A percentile compares a stretch with the other conserved stretches of the same genome.
Evolutionary conservation across 768 basidiomycete genomes (phyloP).

Genomic region (Mycena olivaceomarginata): DNA sequence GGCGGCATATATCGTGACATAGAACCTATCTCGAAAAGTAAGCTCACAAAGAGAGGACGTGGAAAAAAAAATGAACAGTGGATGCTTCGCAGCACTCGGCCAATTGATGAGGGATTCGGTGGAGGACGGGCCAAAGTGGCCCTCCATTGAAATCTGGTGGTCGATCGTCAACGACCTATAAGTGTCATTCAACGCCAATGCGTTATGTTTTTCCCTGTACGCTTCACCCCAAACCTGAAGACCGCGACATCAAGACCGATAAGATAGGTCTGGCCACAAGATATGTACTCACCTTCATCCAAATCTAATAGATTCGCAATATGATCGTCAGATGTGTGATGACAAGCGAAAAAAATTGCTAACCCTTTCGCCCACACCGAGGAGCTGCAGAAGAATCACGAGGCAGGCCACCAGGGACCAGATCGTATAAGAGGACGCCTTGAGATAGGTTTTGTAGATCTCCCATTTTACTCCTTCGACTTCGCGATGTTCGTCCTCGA

Average conservation of each 20-base stretch:
- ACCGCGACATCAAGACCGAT: neutral
- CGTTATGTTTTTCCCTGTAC: conserved; percentile 32
- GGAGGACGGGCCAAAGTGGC: conserved; percentile 46
- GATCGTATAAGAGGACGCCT: conserved; percentile 85
- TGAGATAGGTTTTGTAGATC: conserved; percentile 80
- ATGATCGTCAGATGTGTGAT: neutral
- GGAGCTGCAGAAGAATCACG: conserved; percentile 65
- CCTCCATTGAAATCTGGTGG: conserved; percentile 39
- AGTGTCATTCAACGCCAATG: conserved; percentile 12
- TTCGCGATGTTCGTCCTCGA: conserved; percentile 90
- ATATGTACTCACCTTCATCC: conserved; percentile 72
- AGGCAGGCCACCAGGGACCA: conserved; percentile 74
- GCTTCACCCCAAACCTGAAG: conserved; percentile 43
- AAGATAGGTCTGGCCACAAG: neutral
- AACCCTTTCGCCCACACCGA: conserved; percentile 56
- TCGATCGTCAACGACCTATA: conserved; percentile 29
- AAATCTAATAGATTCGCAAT: conserved; percentile 58
- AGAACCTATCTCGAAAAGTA: conserved; percentile 57
- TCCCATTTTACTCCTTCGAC: conserved; percentile 86
- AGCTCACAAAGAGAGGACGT: neutral
- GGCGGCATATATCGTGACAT: conserved; percentile 76
- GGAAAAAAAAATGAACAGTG: conserved; percentile 60
- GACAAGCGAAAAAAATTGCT: neutral
- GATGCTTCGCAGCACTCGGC: conserved; percentile 75
- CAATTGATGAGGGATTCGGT: conserved; percentile 54